Evolutionary conservation across 108 stramenopile species (phyloP), one percentile per base, ranked within the genome.

Genomic region (Conticribra weissflogii): DNA sequence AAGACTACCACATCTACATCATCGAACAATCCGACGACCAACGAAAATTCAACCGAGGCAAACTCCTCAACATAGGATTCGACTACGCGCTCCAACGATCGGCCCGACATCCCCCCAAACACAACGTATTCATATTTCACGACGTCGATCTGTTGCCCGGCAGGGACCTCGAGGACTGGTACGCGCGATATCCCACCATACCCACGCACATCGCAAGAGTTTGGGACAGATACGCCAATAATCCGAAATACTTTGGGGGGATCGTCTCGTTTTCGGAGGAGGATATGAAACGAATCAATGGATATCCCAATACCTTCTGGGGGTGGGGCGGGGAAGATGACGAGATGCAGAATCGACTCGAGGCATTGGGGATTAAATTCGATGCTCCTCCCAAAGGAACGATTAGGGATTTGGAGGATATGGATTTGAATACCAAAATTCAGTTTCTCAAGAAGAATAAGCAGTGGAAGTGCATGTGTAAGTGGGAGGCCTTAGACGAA

Each of bases 271-370:
- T 98, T 78, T 85, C 82, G 33, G 59, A 70, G 36, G 51, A 60
- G 21, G 91, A 97, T 68, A 97, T 95, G 71, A 93, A 89, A 47
- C 72, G 75, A 3, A 97, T 98, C 71, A 98, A 99, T 81, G 98
- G 96, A 25, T 98, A 94, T 72, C 99, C 99, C 31, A 97, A 97
- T 59, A 96, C 85, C 21, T 98, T 96, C 76, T 98, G 99, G 99
- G 99, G 99, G 23, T 99, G 99, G 99, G 99, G 99, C 27, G 99
- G 99, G 0, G 99, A 99, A 79, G 99, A 99, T 72, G 99, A 99
- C 66, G 99, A 99, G 71, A 88, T 99, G 90, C 91, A 92, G 59
- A 87, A 85, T 27, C 90, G 94, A 24, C 86, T 83, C 25, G 88
- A 91, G 63, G 76, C 72, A 8, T 60, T 91, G 54, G 84, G 88